A percentile compares a stretch with the other conserved stretches of the same genome.
Evolutionary conservation across 2,329 filamentous ascomycete genomes (phyloP).

Genomic region (Trichoderma koningiopsis): DNA sequence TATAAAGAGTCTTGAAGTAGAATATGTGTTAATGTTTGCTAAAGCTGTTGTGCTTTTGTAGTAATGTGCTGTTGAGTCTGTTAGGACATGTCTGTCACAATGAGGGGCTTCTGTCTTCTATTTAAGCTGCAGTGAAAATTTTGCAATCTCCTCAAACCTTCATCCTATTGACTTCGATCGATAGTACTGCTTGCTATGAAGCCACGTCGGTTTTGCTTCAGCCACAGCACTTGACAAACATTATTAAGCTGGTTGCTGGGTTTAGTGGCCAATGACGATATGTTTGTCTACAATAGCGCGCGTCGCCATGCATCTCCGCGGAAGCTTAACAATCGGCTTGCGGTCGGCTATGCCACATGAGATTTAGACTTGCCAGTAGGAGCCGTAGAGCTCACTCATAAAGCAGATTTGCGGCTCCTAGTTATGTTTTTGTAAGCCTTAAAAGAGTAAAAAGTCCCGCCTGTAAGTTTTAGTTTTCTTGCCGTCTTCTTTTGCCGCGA

Average conservation of each 20-base stretch:
- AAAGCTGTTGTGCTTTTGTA: background rate
- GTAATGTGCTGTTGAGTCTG: background rate
- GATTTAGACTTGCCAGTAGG: background rate
- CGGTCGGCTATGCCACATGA: background rate
- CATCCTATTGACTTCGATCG: background rate
- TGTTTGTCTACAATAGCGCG: background rate
- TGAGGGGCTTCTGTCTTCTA: background rate
- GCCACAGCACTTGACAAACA: background rate
- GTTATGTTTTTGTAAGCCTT: background rate
- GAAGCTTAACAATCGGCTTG: slow-evolving; percentile 9
- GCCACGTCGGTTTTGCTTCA: background rate
- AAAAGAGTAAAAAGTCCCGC: background rate
- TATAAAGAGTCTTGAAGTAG: background rate
- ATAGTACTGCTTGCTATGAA: background rate
- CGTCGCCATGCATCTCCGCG: slow-evolving; percentile 4
- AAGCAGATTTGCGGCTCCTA: background rate
- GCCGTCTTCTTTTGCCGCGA: background rate
- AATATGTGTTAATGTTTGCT: background rate
- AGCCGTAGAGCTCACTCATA: background rate
- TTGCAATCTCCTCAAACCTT: background rate
- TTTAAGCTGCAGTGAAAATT: background rate
- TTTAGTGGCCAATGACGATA: slow-evolving; percentile 9
- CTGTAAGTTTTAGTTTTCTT: background rate
- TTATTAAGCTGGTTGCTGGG: slow-evolving; percentile 5
- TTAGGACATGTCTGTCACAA: background rate